Percentiles rank a stretch among this genome's conserved stretches.
Conservation (phyloP, 1,139 yeast genomes). For the Pichia sp. region DNA sequence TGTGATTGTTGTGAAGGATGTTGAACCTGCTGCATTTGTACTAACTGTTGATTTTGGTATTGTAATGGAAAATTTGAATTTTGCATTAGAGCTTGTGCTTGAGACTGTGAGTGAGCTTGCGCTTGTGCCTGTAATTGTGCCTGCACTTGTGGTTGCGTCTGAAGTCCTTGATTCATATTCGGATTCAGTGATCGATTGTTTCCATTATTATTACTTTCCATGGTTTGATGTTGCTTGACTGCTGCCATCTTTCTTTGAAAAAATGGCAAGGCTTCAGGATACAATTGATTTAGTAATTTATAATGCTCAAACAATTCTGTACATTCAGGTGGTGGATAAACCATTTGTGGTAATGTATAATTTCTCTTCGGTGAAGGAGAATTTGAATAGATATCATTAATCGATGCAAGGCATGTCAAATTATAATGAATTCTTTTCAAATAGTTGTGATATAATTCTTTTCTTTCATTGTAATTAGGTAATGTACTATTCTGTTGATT, state of each 20-base stretch:
- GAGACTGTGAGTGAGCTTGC: slow-evolving; percentile 13
- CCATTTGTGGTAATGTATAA: slow-evolving; percentile 42
- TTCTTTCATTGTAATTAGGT: slow-evolving; percentile 28
- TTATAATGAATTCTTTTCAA: slow-evolving; percentile 50
- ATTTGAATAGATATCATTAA: slow-evolving; percentile 45
- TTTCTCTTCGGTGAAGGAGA: slow-evolving; percentile 32
- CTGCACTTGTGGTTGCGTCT: neutral
- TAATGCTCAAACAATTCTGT: slow-evolving; percentile 47
- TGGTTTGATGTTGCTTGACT: slow-evolving; percentile 30
- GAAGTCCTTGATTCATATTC: neutral
- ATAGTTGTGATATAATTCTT: slow-evolving; percentile 45
- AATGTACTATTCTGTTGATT: slow-evolving; percentile 25
- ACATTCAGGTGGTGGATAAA: slow-evolving; percentile 50
- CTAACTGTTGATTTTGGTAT: slow-evolving; percentile 8
- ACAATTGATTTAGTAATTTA: slow-evolving; percentile 42
- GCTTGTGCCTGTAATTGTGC: neutral
- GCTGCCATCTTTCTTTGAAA: slow-evolving; percentile 42
- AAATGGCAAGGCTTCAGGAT: slow-evolving; percentile 49
- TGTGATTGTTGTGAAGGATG: slow-evolving; percentile 10
- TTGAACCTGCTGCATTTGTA: neutral
- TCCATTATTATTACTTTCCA: slow-evolving; percentile 2
- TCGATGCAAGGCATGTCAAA: slow-evolving; percentile 44
- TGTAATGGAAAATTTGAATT: neutral
- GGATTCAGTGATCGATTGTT: neutral
- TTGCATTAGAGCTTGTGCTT: slow-evolving; percentile 8